Evolutionary conservation across 371 early-diverging fungal genomes (phyloP), one percentile per base, ranked within the genome.

Genomic region (Choanephora cucurbitarum): DNA sequence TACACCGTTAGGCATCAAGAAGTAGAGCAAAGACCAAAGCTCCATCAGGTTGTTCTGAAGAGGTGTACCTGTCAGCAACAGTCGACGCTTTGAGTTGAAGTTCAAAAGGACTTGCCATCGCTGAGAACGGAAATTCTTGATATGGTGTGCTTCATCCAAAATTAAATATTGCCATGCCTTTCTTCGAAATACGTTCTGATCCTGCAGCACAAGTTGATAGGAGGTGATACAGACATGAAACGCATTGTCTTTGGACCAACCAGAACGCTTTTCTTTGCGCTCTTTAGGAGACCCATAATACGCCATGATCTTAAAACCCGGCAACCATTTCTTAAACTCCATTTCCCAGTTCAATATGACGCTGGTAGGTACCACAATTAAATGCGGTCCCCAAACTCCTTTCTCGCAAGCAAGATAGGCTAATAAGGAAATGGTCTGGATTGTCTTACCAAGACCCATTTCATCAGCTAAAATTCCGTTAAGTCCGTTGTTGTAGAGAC

Each of bases 381-480:
- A 64, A 76, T 94, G 93, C 7, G 92, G 94, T 1, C 92, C 93
- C 91, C 91, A 90, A 9, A 86, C 75, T 0, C 85, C 85, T 52
- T 81, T 69, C 18, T 82, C 83, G 49, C 86, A 86, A 5, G 92
- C 91, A 33, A 94, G 64, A 48, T 90, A 83, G 1, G 91, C 92
- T 23, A 91, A 68, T 5, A 91, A 64, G 0, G 91, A 86, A 42
- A 99, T 95, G 14, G 99, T 97, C 67, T 99, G 99, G 60, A 99
- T 93, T 0, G 97, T 96, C 70, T 97, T 95, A 34, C 96, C 97
- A 18, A 97, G 75, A 14, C 97, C 96, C 99, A 99, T 99, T 73
- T 99, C 99, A 73, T 99, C 99, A 0, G 99, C 99, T 52, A 99
- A 78, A 49, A 99, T 99, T 24, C 99, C 97, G 66, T 95, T 95